Conservation (phyloP, 495 filamentous ascomycete genomes). For the Penicillium cosmopolitanum region DNA sequence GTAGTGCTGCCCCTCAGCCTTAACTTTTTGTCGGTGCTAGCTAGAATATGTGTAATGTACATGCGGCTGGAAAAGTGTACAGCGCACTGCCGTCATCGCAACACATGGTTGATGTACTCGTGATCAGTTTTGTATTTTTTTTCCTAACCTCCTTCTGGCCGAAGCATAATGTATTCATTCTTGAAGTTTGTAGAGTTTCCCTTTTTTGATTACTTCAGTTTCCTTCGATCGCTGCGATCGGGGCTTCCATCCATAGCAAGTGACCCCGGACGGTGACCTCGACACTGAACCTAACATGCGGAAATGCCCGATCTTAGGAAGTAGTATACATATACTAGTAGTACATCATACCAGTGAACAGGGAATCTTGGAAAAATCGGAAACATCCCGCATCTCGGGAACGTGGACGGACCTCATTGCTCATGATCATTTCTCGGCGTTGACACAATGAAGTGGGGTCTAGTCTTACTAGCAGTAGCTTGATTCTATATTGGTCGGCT, state of each 20-base stretch:
- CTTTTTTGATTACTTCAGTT: background rate
- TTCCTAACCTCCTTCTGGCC: background rate
- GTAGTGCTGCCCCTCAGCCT: conserved; percentile 5
- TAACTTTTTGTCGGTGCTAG: background rate
- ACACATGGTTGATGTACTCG: background rate
- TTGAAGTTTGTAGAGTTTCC: background rate
- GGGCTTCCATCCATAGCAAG: background rate
- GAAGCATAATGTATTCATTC: background rate
- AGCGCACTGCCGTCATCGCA: conserved; percentile 5
- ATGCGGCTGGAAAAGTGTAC: conserved; percentile 2
- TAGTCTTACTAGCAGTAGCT: background rate
- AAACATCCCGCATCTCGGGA: background rate
- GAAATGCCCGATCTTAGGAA: background rate
- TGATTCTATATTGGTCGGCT: conserved; percentile 7
- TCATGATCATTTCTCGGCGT: background rate
- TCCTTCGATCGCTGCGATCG: background rate
- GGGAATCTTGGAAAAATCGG: background rate
- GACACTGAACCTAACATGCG: background rate
- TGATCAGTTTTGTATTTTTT: background rate
- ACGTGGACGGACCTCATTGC: conserved; percentile 7
- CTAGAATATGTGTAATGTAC: background rate
- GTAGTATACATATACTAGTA: no score
- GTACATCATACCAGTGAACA: no score
- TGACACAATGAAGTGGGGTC: conserved; percentile 2
- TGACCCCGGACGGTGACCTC: conserved; percentile 1